Conservation (phyloP, 192 early-diverging fungal species). For the Oehlia diaphana region DNA sequence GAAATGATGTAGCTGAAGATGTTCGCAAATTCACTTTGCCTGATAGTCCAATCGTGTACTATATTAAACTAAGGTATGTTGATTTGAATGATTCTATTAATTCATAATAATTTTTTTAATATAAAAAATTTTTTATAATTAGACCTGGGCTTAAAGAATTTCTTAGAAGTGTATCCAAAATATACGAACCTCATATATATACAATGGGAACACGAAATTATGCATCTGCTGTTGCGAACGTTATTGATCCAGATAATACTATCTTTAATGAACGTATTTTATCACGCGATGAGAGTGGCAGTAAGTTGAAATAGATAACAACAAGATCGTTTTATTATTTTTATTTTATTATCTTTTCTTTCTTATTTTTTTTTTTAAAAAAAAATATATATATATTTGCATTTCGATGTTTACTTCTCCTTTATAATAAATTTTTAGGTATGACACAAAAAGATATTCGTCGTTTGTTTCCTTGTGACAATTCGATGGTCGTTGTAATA, state of each 20-base stretch:
- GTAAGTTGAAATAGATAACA: conserved; percentile 43
- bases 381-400: background rate
- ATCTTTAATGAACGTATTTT: conserved; percentile 89
- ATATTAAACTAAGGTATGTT: conserved; percentile 80
- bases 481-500: conserved; percentile 93
- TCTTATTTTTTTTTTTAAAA: background rate
- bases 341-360: no score
- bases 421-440: conserved; percentile 39
- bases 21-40: conserved; percentile 77
- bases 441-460: conserved; percentile 76
- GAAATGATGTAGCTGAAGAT: conserved; percentile 61
- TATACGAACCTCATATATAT: conserved; percentile 98
- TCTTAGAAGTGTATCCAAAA: conserved; percentile 58
- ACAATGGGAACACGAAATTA: conserved; percentile 97
- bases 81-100: background rate
- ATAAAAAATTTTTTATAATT: background rate
- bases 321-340: no score
- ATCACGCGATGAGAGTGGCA: conserved; percentile 89
- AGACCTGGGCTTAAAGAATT: conserved; percentile 84
- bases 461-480: conserved; percentile 91
- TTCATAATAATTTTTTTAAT: background rate
- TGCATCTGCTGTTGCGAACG: conserved; percentile 81
- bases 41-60: conserved; percentile 65
- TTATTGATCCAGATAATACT: conserved; percentile 79
- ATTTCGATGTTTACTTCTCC: background rate